Conservation (phyloP, 768 basidiomycete species). For the Mycena rosella region DNA sequence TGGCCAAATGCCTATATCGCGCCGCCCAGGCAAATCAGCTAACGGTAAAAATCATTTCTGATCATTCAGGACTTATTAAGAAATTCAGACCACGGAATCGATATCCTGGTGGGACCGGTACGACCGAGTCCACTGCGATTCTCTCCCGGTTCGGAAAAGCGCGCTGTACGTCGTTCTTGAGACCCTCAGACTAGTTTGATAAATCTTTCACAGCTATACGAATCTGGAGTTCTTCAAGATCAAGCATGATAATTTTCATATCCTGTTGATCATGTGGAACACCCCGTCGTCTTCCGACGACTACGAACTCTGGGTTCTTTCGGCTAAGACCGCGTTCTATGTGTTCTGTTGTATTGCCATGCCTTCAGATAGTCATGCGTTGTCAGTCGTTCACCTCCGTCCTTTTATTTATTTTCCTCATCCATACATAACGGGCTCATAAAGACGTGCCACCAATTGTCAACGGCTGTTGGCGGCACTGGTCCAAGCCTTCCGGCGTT, state of each 20-base stretch:
- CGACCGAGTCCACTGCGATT: not conserved
- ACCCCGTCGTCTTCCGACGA: not conserved
- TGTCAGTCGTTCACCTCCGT: not conserved
- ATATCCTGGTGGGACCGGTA: conserved; percentile 1
- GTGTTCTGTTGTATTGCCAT: conserved; percentile 5
- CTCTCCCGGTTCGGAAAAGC: conserved; percentile 7
- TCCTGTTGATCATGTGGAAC: not conserved
- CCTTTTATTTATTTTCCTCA: not conserved
- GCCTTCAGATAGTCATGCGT: conserved; percentile 9
- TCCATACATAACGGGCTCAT: not conserved
- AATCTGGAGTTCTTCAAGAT: conserved; percentile 1
- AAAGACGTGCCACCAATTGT: not conserved
- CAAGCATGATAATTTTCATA: not conserved
- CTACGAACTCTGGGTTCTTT: not conserved
- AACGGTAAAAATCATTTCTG: not conserved
- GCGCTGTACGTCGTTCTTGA: not conserved
- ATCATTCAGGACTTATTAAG: not conserved
- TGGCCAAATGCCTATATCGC: conserved; percentile 5
- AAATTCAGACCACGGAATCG: too few relatives aligned
- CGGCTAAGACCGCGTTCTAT: conserved; percentile 5
- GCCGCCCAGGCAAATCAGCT: not conserved
- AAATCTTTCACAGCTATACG: not conserved
- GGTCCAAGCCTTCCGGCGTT: not conserved
- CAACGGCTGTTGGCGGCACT: not conserved
- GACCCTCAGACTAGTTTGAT: too few relatives aligned